Base-by-base conservation (phyloP, 192 early-diverging fungal species). In the Jimgerdemannia flammicorona region DNA sequence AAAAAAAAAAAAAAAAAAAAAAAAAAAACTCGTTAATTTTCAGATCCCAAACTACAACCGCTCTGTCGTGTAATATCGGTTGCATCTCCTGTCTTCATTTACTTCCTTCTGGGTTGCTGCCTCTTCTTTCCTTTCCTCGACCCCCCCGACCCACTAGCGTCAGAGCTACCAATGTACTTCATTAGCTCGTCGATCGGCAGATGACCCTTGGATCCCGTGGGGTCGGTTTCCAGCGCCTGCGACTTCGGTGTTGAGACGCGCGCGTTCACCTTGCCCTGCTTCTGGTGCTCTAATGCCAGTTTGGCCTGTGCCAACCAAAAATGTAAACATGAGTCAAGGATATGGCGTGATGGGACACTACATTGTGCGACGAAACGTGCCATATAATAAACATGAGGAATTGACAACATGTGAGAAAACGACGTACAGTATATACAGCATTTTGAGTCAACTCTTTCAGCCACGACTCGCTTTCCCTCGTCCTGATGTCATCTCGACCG, bases 101-200 rank as follows among this genome's bases (percentile, higher is more conserved):
- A 72, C 17, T 80, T 80, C 41, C 54, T 75, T 68, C 9, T 68
- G 67, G 6, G 40, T 0, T 18, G 7, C 67, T 68, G 7, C 40
- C 67, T 20, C 19, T 68, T 68, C 9, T 7, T 68, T 9, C 18
- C 29, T 18, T 68, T 68, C 67, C 2, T 68, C 19, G 29, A 40
- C 14, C 14, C 8, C 2, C 8, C 6, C 8, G 49, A 59, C 9
- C 67, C 67, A 41, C 67, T 68, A 9, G 19, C 40, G 29, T 68
- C 19, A 6, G 67, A 68, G 29, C 40, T 18, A 19, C 67, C 67
- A 64, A 93, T 91, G 65, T 86, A 96, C 71, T 91, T 85, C 71
- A 96, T 69, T 64, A 96, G 82, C 64, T 96, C 90, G 20, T 96
- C 91, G 75, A 96, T 88, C 0, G 93, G 88, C 74, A 94, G 74